Base-by-base conservation (phyloP, 371 early-diverging fungal species). In the Phascolomyces articulosus region DNA sequence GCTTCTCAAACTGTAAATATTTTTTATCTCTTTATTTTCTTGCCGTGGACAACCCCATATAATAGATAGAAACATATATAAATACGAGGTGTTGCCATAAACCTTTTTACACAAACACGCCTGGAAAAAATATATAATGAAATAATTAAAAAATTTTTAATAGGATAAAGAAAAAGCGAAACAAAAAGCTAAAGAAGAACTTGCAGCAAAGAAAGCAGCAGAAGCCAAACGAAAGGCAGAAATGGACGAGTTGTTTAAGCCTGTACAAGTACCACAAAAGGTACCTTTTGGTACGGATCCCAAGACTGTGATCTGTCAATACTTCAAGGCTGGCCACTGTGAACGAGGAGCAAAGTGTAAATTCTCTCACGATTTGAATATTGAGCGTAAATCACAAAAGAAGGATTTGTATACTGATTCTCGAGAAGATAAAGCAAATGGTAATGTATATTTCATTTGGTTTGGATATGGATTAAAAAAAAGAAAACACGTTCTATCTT, bases 261-360 rank as follows among this genome's bases (percentile, higher is more conserved):
- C 96, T 40, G 89, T 95, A 21, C 88, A 90, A 68, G 71, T 84
- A 27, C 85, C 86, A 64, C 99, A 97, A 76, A 99, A 98, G 80
- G 98, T 99, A 48, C 99, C 99, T 6, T 98, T 98, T 73, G 98
- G 99, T 47, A 95, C 95, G 10, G 96, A 99, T 77, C 99, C 99
- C 49, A 98, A 98, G 74, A 94, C 99, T n/a, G 91, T 99, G 2
- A 79, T 97, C 31, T 99, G 99, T 80, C 81, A 86, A 51, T 93
- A 90, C 72, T 99, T 96, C 86, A 96, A 98, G 83, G 84, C 85
- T 18, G 98, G 98, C 10, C 80, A 82, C 56, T 99, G 99, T 80
- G 86, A 87, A 57, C 96, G 97, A 76, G 99, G 98, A 41, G 79
- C 85, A 72, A 90, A 91, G 72, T 99, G 99, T 90, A 99, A 99